Percentiles rank a stretch among this genome's conserved stretches.
phyloP scores from a whole-genome alignment of 768 basidiomycete genomes.

The Phaeotremella skinneri region DNA sequence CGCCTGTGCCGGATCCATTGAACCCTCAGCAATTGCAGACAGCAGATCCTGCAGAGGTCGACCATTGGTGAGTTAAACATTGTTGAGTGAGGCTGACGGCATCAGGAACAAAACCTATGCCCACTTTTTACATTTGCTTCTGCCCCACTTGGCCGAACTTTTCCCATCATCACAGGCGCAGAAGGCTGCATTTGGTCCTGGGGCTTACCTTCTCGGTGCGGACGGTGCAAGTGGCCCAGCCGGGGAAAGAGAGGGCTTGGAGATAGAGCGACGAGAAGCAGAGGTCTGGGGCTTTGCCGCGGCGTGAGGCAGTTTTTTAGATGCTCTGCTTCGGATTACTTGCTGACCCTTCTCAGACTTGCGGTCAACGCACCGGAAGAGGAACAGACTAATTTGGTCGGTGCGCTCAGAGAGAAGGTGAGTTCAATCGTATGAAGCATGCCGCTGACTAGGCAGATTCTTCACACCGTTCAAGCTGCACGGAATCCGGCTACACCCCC shows the following conservation, averaged over 20 bases:
- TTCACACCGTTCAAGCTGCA: constrained; percentile 80
- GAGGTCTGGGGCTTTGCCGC: constrained; percentile 52
- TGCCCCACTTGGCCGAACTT: constrained; percentile 70
- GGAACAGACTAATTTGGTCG: constrained; percentile 85
- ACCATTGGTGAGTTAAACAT: constrained; percentile 63
- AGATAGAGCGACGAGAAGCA: constrained; percentile 49
- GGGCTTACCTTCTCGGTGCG: constrained; percentile 50
- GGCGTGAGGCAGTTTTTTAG: constrained; percentile 55
- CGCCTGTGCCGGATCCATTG: constrained; percentile 60
- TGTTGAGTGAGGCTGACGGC: constrained; percentile 4
- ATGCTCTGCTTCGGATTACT: constrained; percentile 67
- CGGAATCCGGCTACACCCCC: constrained; percentile 67
- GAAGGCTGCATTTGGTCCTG: constrained; percentile 53
- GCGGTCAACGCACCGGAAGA: constrained; percentile 74
- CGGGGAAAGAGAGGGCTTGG: constrained; percentile 43
- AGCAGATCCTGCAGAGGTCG: constrained; percentile 63
- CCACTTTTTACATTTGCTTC: constrained; percentile 75
- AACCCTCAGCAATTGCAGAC: constrained; percentile 55
- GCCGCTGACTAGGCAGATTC: constrained; percentile 39
- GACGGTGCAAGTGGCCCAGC: constrained; percentile 11
- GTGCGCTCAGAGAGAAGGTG: constrained; percentile 83
- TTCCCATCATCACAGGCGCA: constrained; percentile 77
- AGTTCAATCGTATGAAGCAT: constrained; percentile 1
- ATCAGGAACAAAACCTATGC: constrained; percentile 82
- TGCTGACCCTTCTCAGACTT: constrained; percentile 55